Conservation (phyloP, 2,329 filamentous ascomycete genomes). For the Basipetospora chlamydospora region DNA sequence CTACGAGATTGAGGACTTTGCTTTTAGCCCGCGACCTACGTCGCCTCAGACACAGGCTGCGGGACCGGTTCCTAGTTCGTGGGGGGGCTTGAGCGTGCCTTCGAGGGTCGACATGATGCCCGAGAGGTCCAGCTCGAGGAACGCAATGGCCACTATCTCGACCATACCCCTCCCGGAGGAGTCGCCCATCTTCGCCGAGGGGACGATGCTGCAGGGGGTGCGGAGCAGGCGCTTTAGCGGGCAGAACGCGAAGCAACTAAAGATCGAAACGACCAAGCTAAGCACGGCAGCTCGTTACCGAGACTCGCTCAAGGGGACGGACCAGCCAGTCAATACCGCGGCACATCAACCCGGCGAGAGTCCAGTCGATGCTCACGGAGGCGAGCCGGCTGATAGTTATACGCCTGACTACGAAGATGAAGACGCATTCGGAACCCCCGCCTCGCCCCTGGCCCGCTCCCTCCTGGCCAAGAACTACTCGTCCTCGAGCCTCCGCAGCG, state of each 20-base stretch:
- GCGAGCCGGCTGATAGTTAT: neutral
- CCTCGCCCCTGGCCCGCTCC: constrained; percentile 36
- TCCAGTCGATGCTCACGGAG: neutral
- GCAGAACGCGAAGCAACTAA: constrained; percentile 66
- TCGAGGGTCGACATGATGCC: too few relatives aligned
- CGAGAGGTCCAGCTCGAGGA: too few relatives aligned
- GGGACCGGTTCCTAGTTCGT: too few relatives aligned
- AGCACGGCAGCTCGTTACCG: too few relatives aligned
- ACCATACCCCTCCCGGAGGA: too few relatives aligned
- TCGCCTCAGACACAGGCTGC: too few relatives aligned
- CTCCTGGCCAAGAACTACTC: constrained; percentile 55
- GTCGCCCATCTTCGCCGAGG: too few relatives aligned
- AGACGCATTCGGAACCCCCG: constrained; percentile 25
- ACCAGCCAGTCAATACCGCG: too few relatives aligned
- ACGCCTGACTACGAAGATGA: constrained; percentile 11
- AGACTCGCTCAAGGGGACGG: too few relatives aligned
- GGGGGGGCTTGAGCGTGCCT: too few relatives aligned
- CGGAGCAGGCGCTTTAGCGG: constrained; percentile 67
- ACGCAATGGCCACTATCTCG: too few relatives aligned
- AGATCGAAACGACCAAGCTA: constrained; percentile 56
- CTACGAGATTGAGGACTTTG: constrained; percentile 70
- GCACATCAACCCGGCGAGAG: too few relatives aligned
- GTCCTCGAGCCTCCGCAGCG: constrained; percentile 53
- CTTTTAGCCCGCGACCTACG: constrained; percentile 33
- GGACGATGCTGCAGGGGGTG: constrained; percentile 47